Percentiles rank a stretch among this genome's conserved stretches.
Evolutionary conservation across 1,284 basidiomycete genomes (phyloP).

Genomic region (Pseudozyma pruni): DNA sequence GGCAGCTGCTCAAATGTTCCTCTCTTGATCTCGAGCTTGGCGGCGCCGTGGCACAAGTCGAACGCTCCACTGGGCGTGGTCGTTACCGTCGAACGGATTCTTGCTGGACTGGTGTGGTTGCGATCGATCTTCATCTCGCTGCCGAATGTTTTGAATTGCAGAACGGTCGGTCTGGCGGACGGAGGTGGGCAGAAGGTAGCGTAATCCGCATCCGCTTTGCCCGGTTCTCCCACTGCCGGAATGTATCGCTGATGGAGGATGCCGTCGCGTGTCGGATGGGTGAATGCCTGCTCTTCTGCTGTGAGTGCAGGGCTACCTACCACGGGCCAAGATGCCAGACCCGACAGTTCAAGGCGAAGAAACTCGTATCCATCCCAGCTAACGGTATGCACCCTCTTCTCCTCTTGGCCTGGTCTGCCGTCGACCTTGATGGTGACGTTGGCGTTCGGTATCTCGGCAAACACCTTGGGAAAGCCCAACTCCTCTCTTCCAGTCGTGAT

Average conservation of each 20-base stretch:
- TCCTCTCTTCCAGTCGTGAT: constrained; percentile 54
- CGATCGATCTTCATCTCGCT: no score
- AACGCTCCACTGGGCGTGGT: no score
- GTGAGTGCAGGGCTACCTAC: constrained; percentile 4
- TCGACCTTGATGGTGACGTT: no score
- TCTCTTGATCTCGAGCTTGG: neutral
- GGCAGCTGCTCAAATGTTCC: constrained; percentile 2
- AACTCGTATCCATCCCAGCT: constrained; percentile 58
- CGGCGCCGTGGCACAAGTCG: neutral
- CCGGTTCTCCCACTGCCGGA: constrained; percentile 56
- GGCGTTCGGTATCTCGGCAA: constrained; percentile 46
- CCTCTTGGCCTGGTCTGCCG: constrained; percentile 6
- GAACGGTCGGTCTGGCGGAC: neutral
- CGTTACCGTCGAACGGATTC: neutral
- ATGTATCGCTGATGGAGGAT: constrained; percentile 59
- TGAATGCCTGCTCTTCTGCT: constrained; percentile 18
- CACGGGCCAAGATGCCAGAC: neutral
- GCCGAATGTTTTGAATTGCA: neutral
- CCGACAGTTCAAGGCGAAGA: constrained; percentile 43
- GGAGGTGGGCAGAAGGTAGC: constrained; percentile 34
- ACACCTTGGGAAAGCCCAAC: constrained; percentile 35
- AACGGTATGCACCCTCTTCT: constrained; percentile 22
- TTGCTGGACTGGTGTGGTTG: neutral
- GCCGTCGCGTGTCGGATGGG: constrained; percentile 50
- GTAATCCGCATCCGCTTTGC: constrained; percentile 58